A percentile compares a stretch with the other conserved stretches of the same genome.
These are phyloP conservation scores for Hibiscus mutabilis DNA, from an alignment of 345 rosid genomes.

Conservation along the genomic window DNA sequence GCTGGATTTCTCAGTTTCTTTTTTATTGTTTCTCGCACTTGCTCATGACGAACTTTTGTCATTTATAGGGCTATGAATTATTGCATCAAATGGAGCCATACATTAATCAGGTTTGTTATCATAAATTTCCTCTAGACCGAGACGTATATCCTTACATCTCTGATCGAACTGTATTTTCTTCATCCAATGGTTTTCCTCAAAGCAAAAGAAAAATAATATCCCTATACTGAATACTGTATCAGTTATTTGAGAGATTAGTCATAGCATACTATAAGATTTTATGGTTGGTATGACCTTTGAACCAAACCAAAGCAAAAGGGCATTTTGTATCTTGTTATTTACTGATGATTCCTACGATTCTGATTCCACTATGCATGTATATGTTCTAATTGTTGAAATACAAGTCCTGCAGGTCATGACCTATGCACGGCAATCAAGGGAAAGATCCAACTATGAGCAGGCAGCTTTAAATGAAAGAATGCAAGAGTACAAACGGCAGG, in stretches of 20 bases:
- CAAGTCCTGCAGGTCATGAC: slow-evolving; percentile 63
- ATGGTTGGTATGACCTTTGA: background rate
- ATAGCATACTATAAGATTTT: background rate
- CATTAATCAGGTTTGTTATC: slow-evolving; percentile 67
- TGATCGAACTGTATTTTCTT: background rate
- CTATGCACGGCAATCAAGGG: slow-evolving; percentile 95
- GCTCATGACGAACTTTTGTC: slow-evolving; percentile 18
- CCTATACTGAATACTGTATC: background rate
- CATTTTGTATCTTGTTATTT: background rate
- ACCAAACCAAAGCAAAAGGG: background rate
- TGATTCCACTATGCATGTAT: background rate
- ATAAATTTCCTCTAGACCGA: background rate
- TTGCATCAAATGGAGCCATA: slow-evolving; percentile 99
- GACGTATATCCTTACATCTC: background rate
- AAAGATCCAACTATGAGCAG: slow-evolving; percentile 94
- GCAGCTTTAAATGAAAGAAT: slow-evolving; percentile 91
- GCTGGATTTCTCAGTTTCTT: slow-evolving; percentile 12
- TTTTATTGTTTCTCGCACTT: background rate
- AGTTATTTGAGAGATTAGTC: background rate
- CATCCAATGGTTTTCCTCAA: background rate
- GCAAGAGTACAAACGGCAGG: slow-evolving; percentile 95
- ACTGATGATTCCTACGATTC: background rate
- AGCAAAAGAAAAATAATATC: background rate
- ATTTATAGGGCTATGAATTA: slow-evolving; percentile 81
- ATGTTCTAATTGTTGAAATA: slow-evolving; percentile 8